These are phyloP conservation scores for Neophaeococcomyces mojaviensis DNA, from an alignment of 2,329 filamentous ascomycete genomes.

Conservation along the genomic window DNA sequence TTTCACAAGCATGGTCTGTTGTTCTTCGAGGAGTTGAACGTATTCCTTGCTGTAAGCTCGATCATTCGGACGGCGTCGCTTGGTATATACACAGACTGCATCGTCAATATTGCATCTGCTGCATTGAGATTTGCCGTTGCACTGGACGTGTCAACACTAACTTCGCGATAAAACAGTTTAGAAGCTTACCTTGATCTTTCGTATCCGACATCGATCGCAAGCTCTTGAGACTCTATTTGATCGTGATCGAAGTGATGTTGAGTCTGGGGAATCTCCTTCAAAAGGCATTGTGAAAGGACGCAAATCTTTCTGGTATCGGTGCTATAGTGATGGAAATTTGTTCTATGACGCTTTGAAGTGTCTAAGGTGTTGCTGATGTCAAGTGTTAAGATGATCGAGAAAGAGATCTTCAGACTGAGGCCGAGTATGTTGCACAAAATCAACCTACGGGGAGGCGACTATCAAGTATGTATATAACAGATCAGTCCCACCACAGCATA, in stretches of 20 bases:
- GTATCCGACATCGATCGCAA: conserved; percentile 6
- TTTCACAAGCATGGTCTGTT: conserved; percentile 1
- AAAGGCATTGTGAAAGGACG: not conserved
- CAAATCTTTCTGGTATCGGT: too few species aligned
- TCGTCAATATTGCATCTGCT: conserved; percentile 3
- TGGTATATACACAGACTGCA: conserved; percentile 5
- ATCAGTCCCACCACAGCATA: too few species aligned
- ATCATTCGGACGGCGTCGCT: not conserved
- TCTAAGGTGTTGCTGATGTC: too few species aligned
- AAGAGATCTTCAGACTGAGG: too few species aligned
- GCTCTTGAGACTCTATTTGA: conserved; percentile 2
- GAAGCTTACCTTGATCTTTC: conserved; percentile 3
- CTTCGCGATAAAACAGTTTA: not conserved
- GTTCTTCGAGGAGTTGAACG: conserved; percentile 4
- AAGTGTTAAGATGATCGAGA: too few species aligned
- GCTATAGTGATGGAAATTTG: too few species aligned
- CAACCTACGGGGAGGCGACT: too few species aligned
- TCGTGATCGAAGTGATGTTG: conserved; percentile 1
- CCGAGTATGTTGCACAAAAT: too few species aligned
- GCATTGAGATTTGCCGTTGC: conserved; percentile 5
- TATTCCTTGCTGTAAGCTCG: conserved; percentile 6
- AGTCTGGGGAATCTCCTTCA: conserved; percentile 1
- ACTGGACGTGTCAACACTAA: not conserved
- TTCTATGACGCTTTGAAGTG: too few species aligned
- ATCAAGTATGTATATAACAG: too few species aligned